These are phyloP conservation scores for Fusarium redolens DNA, from an alignment of 2,329 filamentous ascomycete species.

Conservation along the genomic window DNA sequence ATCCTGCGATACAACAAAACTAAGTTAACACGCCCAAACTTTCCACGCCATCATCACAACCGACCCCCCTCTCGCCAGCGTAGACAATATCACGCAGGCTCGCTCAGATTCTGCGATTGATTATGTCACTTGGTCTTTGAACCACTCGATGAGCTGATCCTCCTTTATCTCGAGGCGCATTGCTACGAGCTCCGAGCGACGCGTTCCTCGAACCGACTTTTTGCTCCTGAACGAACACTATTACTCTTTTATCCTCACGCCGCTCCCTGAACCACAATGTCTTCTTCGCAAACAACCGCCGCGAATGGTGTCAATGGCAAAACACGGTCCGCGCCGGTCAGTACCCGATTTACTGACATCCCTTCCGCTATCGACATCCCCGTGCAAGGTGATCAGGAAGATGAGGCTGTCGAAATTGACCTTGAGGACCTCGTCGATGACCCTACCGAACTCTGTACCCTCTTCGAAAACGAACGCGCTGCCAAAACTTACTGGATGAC, in stretches of 20 bases:
- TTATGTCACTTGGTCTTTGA: conserved; percentile 42
- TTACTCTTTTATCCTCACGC: conserved; percentile 11
- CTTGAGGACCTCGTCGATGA: conserved; percentile 92
- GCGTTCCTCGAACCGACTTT: conserved; percentile 43
- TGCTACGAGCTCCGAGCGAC: conserved; percentile 46
- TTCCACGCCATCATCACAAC: conserved; percentile 20
- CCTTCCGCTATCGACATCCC: conserved; percentile 74
- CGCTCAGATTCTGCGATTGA: conserved; percentile 31
- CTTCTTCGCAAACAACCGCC: conserved; percentile 56
- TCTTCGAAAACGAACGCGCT: conserved; percentile 93
- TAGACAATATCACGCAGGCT: not conserved
- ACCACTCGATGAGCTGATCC: conserved; percentile 45
- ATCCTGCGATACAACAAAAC: conserved; percentile 38
- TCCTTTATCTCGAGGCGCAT: conserved; percentile 47
- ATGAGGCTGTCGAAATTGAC: conserved; percentile 89
- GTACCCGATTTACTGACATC: conserved; percentile 73
- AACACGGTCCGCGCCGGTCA: conserved; percentile 52
- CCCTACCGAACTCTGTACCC: conserved; percentile 91
- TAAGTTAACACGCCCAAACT: conserved; percentile 34
- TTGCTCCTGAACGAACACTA: conserved; percentile 24
- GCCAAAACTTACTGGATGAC: conserved; percentile 97
- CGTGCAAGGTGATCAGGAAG: conserved; percentile 71
- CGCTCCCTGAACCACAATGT: conserved; percentile 49
- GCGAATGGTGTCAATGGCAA: conserved; percentile 59
- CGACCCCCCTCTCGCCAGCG: conserved; percentile 6